Evolutionary conservation across 257 asterid species (phyloP), one percentile per base, ranked within the genome.

Genomic region (Perilla frutescens): DNA sequence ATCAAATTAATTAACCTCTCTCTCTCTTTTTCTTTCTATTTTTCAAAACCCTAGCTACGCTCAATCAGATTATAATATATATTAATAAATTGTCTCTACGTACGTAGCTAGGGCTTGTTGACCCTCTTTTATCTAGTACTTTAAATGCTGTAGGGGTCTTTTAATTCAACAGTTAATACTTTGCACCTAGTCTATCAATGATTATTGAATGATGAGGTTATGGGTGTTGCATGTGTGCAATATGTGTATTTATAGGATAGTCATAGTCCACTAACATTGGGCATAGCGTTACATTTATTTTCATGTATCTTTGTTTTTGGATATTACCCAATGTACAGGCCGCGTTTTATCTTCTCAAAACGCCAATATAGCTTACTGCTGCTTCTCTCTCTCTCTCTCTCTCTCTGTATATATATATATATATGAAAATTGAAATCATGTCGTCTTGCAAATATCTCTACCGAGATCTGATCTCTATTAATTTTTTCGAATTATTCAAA

Each of bases 11-110:
- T 20, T 20, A 60, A 58, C 29, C 61, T 57, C 36, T 56, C 36
- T 12, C 9, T 45, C 61, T 20, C 1, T 70, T 65, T 49, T 5
- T 15, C 12, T 45, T 62, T 53, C 7, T 20, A 51, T 54, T 83
- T 83, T 72, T 54, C 83, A 71, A 84, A 84, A 87, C 87, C 96
- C 92, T 84, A 88, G 89, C 26, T 0, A 20, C 26, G 96, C 83
- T 81, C 79, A 81, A 85, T 85, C 91, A 55, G 80, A 43, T 85
- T 78, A 58, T 37, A 31, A 2, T 56, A 32, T 12, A 14, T 20
- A 36, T 51, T 2, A 2, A 39, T 45, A 13, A 32, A 32, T 31
- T 12, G 7, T 7, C 15, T 26, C 15, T 62, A 8, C 2, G 0
- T 45, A 34, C 26, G 26, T 5, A 20, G 69, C 58, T 62, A 37